A percentile compares a stretch with the other conserved stretches of the same genome.
Evolutionary conservation across 805 yeast species (phyloP).

Genomic region (Nakazawaea laoshanensis): DNA sequence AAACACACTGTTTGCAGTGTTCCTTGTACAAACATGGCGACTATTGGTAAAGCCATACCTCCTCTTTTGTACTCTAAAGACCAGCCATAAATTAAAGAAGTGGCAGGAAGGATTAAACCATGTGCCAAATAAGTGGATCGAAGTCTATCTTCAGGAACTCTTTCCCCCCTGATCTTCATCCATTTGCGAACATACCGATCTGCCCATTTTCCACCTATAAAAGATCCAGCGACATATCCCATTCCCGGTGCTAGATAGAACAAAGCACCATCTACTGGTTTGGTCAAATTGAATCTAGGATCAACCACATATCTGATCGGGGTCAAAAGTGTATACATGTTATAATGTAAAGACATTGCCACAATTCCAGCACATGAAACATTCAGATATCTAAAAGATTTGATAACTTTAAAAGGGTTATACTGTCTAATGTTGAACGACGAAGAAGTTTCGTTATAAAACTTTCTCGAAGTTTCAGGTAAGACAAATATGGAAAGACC

Average conservation of each 20-base stretch:
- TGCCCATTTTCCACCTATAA: constrained; percentile 45
- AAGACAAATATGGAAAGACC: constrained; percentile 28
- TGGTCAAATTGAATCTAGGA: constrained; percentile 40
- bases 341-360: constrained; percentile 32
- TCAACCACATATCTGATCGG: constrained; percentile 50
- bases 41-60: constrained; percentile 46
- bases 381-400: constrained; percentile 32
- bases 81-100: constrained; percentile 48
- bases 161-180: constrained; percentile 29
- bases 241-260: constrained; percentile 50
- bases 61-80: constrained; percentile 37
- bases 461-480: constrained; percentile 34
- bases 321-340: constrained; percentile 43
- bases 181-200: constrained; percentile 37
- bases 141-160: constrained; percentile 47
- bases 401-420: constrained; percentile 38
- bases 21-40: constrained; percentile 39
- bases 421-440: constrained; percentile 32
- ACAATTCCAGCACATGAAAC: constrained; percentile 34
- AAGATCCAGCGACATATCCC: constrained; percentile 44
- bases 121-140: constrained; percentile 28
- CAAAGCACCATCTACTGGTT: constrained; percentile 42
- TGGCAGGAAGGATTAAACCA: constrained; percentile 36
- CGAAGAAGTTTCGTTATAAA: constrained; percentile 22
- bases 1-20: constrained; percentile 42